phyloP scores from a whole-genome alignment of 768 basidiomycete species.

The Psilocybe cubensis region DNA sequence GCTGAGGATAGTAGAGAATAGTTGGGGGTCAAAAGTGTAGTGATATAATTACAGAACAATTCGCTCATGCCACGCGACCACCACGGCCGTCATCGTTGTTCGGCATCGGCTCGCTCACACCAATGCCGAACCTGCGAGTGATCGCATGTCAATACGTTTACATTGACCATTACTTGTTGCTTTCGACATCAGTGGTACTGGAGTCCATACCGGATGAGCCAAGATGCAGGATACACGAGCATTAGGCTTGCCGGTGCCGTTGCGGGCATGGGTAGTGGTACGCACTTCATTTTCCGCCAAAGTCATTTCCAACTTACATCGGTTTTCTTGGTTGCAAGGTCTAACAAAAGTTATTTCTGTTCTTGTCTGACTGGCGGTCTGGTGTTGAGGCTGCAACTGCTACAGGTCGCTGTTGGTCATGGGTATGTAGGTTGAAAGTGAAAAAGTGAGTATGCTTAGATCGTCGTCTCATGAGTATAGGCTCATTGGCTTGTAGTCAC shows the following conservation, averaged over 20 bases:
- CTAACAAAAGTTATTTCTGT: slow-evolving; percentile 48
- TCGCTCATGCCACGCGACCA: neutral
- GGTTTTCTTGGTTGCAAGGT: slow-evolving; percentile 34
- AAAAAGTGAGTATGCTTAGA: slow-evolving; percentile 3
- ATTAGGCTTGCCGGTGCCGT: slow-evolving; percentile 58
- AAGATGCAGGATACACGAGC: slow-evolving; percentile 32
- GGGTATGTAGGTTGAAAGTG: slow-evolving; percentile 42
- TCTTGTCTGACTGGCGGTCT: slow-evolving; percentile 2
- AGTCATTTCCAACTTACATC: neutral
- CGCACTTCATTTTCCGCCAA: slow-evolving; percentile 14
- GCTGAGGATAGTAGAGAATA: neutral
- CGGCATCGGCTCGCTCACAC: slow-evolving; percentile 7
- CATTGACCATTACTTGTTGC: neutral
- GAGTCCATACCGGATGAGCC: slow-evolving; percentile 28
- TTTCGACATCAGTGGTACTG: neutral
- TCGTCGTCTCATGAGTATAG: neutral
- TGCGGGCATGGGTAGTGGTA: slow-evolving; percentile 67
- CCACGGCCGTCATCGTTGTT: neutral
- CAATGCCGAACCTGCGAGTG: slow-evolving; percentile 6
- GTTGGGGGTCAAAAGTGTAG: too few species aligned
- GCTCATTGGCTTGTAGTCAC: neutral
- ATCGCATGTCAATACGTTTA: neutral
- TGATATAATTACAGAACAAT: too few species aligned
- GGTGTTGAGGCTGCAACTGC: slow-evolving; percentile 9
- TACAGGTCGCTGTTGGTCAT: slow-evolving; percentile 71